Evolutionary conservation across 1,284 basidiomycete species (phyloP).

Genomic region (Gastroboletus turbinatus): DNA sequence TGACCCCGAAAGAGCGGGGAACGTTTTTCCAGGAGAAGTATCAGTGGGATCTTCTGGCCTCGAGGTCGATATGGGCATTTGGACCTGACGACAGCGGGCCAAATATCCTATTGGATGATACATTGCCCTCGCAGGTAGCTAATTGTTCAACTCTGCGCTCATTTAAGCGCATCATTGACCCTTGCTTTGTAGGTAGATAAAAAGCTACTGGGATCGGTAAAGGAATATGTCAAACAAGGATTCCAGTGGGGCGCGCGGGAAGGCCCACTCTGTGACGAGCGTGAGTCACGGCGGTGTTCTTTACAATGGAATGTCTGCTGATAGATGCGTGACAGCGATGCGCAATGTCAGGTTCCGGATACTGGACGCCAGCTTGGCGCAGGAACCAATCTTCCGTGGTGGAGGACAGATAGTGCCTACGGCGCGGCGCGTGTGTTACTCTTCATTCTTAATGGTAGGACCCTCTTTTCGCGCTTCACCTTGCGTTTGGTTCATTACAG

Average conservation of each 20-base stretch:
- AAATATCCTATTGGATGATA: constrained; percentile 95
- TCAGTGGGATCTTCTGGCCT: constrained; percentile 97
- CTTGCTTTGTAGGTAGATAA: constrained; percentile 74
- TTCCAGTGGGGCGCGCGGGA: constrained; percentile 99
- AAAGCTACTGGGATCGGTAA: constrained; percentile 85
- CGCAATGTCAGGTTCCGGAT: constrained; percentile 98
- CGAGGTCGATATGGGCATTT: constrained; percentile 99
- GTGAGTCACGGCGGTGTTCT: constrained; percentile 52
- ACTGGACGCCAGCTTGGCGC: constrained; percentile 86
- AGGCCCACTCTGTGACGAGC: constrained; percentile 97
- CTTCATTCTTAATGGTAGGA: constrained; percentile 93
- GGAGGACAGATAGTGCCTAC: constrained; percentile 99
- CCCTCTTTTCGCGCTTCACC: constrained; percentile 6
- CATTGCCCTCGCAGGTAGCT: constrained; percentile 85
- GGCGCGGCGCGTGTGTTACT: constrained; percentile 95
- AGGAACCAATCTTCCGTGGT: constrained; percentile 95
- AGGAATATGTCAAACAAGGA: constrained; percentile 96
- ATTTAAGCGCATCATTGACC: not conserved
- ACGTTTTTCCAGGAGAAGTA: constrained; percentile 95
- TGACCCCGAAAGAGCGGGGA: constrained; percentile 91
- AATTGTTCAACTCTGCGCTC: not conserved
- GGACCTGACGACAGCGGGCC: constrained; percentile 95
- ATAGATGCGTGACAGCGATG: constrained; percentile 63
- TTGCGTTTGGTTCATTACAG: not conserved
- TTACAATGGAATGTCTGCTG: constrained; percentile 4